Evolutionary conservation across 139 green algal species (phyloP), one percentile per base, ranked within the genome.

Genomic region (Chlorella vulgaris): DNA sequence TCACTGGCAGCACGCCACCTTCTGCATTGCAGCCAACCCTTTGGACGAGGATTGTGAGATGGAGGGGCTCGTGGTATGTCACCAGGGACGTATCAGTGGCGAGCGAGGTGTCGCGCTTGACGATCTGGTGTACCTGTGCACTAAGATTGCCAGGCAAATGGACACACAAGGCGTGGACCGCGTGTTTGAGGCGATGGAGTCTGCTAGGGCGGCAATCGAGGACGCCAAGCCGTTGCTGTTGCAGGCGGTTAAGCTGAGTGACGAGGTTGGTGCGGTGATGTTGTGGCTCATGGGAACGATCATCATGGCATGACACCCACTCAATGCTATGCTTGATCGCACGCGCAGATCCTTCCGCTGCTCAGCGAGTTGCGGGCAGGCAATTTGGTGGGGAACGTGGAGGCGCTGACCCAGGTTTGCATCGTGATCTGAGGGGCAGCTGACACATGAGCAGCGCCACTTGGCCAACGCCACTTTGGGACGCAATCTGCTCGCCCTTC

Each of bases 51-150:
- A 83, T 7, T 99, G 96, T 76, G 88, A 91, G 42, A 83, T 89
- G n/a, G 96, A 99, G 87, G 95, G 91, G 3, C 67, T 92, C 35
- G 91, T 99, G 21, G 95, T 99, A 36, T 99, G 96, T 86, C 80
- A 95, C 81, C 83, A 93, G 36, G 95, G 93, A 1, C 87, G 85
- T 39, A 98, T 99, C 55, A 62, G 90, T 38, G 96, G 96, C 0
- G 83, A 96, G 68, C 90, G 92, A 81, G 94, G 94, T 89, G 96
- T 99, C 28, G 94, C 94, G 1, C 85, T 99, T 74, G 97, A 99
- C 79, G 97, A 99, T 84, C 88, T 99, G 58, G 95, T 99, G 26
- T 97, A 96, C 84, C 93, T 99, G 62, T 92, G 83, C 78, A 91
- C 86, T 55, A 96, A 95, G 60, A 88, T 99, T 24, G 95, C 95